phyloP scores from a whole-genome alignment of 164 flowering plant species.

The Dillenia suffruticosa region DNA sequence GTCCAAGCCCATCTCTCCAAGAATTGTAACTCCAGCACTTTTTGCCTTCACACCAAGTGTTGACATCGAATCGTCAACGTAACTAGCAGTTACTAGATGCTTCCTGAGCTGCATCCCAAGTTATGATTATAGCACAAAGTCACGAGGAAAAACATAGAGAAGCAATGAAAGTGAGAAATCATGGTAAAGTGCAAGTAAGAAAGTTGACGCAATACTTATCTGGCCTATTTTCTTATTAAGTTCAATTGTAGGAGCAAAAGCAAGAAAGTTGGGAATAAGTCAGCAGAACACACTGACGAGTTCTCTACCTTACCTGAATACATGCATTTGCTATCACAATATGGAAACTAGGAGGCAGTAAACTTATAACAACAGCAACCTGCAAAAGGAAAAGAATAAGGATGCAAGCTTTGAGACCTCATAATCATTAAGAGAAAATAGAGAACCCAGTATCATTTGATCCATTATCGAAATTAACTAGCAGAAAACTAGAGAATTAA shows the following conservation, averaged over 20 bases:
- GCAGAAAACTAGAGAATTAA: too few species aligned
- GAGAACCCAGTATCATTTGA: too few species aligned
- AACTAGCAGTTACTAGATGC: constrained; percentile 97
- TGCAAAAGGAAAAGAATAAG: constrained; percentile 30
- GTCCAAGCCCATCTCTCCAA: constrained; percentile 99
- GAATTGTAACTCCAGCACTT: constrained; percentile 75
- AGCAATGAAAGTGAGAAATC: too few species aligned
- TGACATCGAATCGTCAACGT: constrained; percentile 76
- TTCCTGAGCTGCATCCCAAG: constrained; percentile 75
- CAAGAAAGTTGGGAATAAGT: too few species aligned
- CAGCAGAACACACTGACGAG: background rate
- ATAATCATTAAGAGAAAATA: background rate
- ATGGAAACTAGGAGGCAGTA: constrained; percentile 82
- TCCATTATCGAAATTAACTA: too few species aligned
- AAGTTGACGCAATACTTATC: too few species aligned
- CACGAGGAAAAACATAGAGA: too few species aligned
- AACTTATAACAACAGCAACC: constrained; percentile 93
- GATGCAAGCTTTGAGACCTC: background rate
- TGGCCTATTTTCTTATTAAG: too few species aligned
- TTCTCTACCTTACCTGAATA: constrained; percentile 52
- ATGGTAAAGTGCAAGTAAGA: too few species aligned
- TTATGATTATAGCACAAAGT: too few species aligned
- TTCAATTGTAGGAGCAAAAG: too few species aligned
- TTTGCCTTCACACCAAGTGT: constrained; percentile 64
- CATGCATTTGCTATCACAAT: constrained; percentile 68